Base-by-base conservation (phyloP, 1,284 basidiomycete genomes). In the Ustilago bromivora region DNA sequence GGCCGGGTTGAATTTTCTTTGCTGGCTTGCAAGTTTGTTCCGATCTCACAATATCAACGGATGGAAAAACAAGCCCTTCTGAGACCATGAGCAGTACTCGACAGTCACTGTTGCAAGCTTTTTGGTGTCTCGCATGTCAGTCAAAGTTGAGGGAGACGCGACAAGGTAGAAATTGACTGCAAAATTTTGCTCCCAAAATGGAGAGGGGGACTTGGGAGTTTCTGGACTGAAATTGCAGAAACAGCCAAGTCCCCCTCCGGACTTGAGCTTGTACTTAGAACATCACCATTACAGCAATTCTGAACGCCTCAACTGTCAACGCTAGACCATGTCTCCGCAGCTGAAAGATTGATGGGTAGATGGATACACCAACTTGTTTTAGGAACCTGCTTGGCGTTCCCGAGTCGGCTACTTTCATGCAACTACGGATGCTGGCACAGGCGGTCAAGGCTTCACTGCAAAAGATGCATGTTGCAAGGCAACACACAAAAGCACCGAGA, bases 271-370 rank as follows among this genome's bases (percentile, higher is more conserved):
- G 19, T 19, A 19, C 19, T 19, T 19, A 19, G 19, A 19, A 19
- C 19, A 19, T 19, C 19, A 19, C 19, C 19, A 19, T 19, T 1
- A 19, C 19, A 19, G 19, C 19, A 19, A 19, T 19, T 19, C 19
- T 19, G 19, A 19, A 19, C 19, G 19, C 19, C 19, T 19, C 19
- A 19, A 19, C 19, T 19, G 19, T 19, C 17, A 57, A 57, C 34
- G 56, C 41, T 28, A 34, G 41, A 46, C 28, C 41, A 47, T 58
- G 57, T 58, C 43, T 58, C 36, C 43, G 28, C 17, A 47, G 57
- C 23, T 43, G 36, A 58, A 43, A 23, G 40, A 17, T 13, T 2
- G 40, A 6, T 41, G 17, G 3, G 43, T 46, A 46, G 43, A 46
- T 46, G 43, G 43, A 46, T 46, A 19, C 17, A 19, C 43, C 43